Conservation (phyloP, 345 rosid genomes). For the Viola odorata region DNA sequence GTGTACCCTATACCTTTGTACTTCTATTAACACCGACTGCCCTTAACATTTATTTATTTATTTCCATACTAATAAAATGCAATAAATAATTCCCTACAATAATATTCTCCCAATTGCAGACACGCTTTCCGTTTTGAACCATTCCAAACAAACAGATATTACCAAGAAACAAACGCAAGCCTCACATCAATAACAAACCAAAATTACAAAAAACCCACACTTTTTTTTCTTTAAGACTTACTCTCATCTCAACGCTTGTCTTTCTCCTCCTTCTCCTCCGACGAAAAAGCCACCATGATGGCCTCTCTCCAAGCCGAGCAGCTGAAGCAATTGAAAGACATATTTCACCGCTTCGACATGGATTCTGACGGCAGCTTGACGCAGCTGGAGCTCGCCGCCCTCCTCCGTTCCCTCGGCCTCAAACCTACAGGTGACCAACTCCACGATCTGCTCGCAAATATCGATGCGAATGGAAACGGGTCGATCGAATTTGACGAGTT, state of each 20-base stretch:
- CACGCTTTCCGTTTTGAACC: no score
- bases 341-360: slow-evolving; percentile 89
- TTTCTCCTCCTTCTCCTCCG: slow-evolving; percentile 1
- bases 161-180: not conserved
- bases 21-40: no score
- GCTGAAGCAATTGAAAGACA: slow-evolving; percentile 64
- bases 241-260: no score
- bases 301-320: slow-evolving; percentile 44
- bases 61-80: no score
- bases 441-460: slow-evolving; percentile 43
- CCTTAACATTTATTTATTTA: no score
- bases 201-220: not conserved
- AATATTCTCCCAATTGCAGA: no score
- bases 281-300: slow-evolving; percentile 22
- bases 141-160: no score
- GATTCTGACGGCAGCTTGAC: slow-evolving; percentile 79
- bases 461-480: slow-evolving; percentile 80
- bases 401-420: slow-evolving; percentile 77
- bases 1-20: no score
- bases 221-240: not conserved
- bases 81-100: no score
- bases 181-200: slow-evolving; percentile 16
- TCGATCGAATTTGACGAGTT: slow-evolving; percentile 79
- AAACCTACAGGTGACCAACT: slow-evolving; percentile 84
- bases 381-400: slow-evolving; percentile 83